Base-by-base conservation (phyloP, 2,329 filamentous ascomycete genomes). In the Sporothrix dimorphospora region DNA sequence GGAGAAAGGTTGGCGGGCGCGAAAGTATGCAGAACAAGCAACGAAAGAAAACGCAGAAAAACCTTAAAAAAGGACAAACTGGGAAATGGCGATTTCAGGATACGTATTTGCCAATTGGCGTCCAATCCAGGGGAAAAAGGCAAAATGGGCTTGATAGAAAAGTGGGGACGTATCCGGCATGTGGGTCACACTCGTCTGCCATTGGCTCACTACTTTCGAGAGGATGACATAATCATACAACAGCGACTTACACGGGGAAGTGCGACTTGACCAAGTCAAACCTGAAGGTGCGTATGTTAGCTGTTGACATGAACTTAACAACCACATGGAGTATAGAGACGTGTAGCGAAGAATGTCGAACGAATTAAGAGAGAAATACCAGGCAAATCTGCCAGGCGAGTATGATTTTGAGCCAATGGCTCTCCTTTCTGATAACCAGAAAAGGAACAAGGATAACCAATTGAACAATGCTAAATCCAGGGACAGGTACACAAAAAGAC, bases 21-120 rank as follows among this genome's bases (percentile, higher is more conserved):
- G 45, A 53, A 11, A 8, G 45, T 7, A 49, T n/a, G 19, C 45
- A 49, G 45, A 49, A 19, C 4, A 49, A 19, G 47, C 47, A 21
- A 49, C 47, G 16, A 5, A 21, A 53, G 27, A 3, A 63, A n/a
- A 53, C 21, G 40, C 27, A 45, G 24, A 11, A 24, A n/a, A 47
- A 69, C 24, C 27, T 38, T 6, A 34, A 49, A 47, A 66, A 49
- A 47, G 61, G n/a, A 45, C 27, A n/a, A 63, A 27, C 42, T 42
- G 59, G 38, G 38, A 42, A 63, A 24, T 40, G 34, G n/a, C 2
- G 24, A 49, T 66, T 30, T 66, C 42, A 66, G 63, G 63, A 66
- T 66, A 66, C 42, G 24, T 47, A 49, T 30, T 30, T 49, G 61
- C 59, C 59, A 66, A 66, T 66, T 66, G 27, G 63, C 63, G 40